Evolutionary conservation across 208 protist genomes (phyloP).

Genomic region (Crithidia thermophila): DNA sequence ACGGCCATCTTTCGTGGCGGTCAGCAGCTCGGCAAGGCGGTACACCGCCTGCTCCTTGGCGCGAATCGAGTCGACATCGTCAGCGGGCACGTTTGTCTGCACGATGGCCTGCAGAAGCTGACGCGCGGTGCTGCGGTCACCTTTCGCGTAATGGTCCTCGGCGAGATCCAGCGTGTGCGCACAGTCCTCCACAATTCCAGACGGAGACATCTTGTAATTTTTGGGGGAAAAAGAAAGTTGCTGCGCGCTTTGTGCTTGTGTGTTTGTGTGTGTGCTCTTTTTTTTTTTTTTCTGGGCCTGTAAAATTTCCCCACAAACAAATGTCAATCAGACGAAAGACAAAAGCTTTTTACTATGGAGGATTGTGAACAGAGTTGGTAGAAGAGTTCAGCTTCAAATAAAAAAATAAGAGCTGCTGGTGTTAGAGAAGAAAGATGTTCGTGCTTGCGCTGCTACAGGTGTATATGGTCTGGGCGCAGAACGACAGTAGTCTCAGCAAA

Average conservation of each 20-base stretch:
- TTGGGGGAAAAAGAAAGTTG: background rate
- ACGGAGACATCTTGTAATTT: conserved; percentile 12
- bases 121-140: conserved; percentile 61
- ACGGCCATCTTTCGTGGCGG: conserved; percentile 49
- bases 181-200: conserved; percentile 20
- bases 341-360: too few relatives aligned
- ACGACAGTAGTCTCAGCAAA: too few relatives aligned
- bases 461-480: too few relatives aligned
- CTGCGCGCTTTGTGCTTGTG: conserved; percentile 2
- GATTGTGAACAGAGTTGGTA: too few relatives aligned
- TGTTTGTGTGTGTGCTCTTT: conserved; percentile 15
- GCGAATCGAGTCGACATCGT: conserved; percentile 68
- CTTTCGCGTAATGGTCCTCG: conserved; percentile 59
- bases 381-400: too few relatives aligned
- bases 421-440: too few relatives aligned
- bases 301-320: too few relatives aligned
- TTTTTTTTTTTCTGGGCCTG: conserved; percentile 8
- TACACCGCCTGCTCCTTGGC: conserved; percentile 87
- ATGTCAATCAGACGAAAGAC: too few relatives aligned
- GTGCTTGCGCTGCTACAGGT: too few relatives aligned
- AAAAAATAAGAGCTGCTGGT: too few relatives aligned
- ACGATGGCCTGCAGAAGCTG: conserved; percentile 58
- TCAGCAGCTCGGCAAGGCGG: conserved; percentile 69
- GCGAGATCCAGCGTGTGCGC: conserved; percentile 47
- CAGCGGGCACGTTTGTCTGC: conserved; percentile 32